These are phyloP conservation scores for Colletotrichum musicola DNA, from an alignment of 2,329 filamentous ascomycete genomes.

Conservation along the genomic window DNA sequence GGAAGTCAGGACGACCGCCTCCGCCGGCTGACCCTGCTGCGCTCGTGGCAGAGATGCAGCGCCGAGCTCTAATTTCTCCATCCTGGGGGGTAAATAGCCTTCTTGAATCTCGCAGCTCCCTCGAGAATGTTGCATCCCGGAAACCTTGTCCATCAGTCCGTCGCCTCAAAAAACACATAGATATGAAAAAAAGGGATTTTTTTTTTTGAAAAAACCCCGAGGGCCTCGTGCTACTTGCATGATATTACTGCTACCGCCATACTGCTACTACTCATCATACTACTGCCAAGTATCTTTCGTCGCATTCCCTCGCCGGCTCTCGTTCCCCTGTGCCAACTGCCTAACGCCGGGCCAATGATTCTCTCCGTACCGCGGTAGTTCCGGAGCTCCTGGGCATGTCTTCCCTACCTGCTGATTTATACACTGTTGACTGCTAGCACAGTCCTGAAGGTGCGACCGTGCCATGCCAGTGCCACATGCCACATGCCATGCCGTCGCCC, in stretches of 20 bases:
- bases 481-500: conserved; percentile 15
- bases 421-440: no score
- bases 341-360: background rate
- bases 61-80: conserved; percentile 18
- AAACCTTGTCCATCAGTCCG: conserved; percentile 22
- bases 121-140: conserved; percentile 18
- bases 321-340: background rate
- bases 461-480: conserved; percentile 18
- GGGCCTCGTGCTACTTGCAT: no score
- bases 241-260: no score
- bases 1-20: conserved; percentile 20
- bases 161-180: background rate
- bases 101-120: conserved; percentile 17
- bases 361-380: background rate
- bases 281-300: background rate
- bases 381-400: background rate
- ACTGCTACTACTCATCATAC: no score
- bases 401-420: background rate
- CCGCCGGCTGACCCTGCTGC: conserved; percentile 14
- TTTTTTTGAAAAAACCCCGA: no score
- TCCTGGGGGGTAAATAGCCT: conserved; percentile 14
- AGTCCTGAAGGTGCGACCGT: conserved; percentile 11
- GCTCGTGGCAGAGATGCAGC: conserved; percentile 28
- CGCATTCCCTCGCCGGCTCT: background rate
- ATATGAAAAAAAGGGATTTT: no score